These are phyloP conservation scores for Areca catechu DNA, from an alignment of 176 grass and related monocot species.

Conservation along the genomic window DNA sequence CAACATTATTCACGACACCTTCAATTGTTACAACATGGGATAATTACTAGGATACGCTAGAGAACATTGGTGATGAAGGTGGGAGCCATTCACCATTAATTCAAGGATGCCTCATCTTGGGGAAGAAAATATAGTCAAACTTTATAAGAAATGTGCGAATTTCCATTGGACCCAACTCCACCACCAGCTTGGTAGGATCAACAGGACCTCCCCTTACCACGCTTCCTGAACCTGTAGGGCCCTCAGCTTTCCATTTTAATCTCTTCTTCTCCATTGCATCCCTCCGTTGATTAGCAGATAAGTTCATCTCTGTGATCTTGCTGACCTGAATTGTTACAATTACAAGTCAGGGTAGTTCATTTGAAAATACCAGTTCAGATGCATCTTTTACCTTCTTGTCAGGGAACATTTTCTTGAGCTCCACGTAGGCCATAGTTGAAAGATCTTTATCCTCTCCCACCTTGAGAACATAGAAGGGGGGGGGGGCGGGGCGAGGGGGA, in stretches of 20 bases:
- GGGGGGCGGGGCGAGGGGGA: too few relatives aligned
- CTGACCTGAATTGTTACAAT: slow-evolving; percentile 28
- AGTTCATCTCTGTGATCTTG: slow-evolving; percentile 60
- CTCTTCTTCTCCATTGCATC: slow-evolving; percentile 76
- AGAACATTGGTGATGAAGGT: too few relatives aligned
- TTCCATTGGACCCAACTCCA: slow-evolving; percentile 82
- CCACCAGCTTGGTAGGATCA: slow-evolving; percentile 44
- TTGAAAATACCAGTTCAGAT: too few relatives aligned
- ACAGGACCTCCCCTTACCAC: slow-evolving; percentile 43
- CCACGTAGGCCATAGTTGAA: slow-evolving; percentile 45
- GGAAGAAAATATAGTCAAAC: slow-evolving; percentile 19
- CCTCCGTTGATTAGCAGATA: slow-evolving; percentile 85
- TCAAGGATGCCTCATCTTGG: background rate
- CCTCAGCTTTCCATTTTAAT: slow-evolving; percentile 69
- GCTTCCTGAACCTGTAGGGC: slow-evolving; percentile 23
- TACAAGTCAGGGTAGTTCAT: background rate
- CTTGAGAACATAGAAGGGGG: slow-evolving; percentile 23
- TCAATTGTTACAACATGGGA: too few relatives aligned
- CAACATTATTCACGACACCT: too few relatives aligned
- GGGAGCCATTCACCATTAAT: too few relatives aligned
- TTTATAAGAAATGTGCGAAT: slow-evolving; percentile 79
- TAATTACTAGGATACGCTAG: too few relatives aligned
- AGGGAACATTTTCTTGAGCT: slow-evolving; percentile 78
- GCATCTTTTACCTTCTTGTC: slow-evolving; percentile 49
- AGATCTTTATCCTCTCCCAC: slow-evolving; percentile 74